Conservation (phyloP, 148 eudicot genomes). For the Rhododendron henanense region DNA sequence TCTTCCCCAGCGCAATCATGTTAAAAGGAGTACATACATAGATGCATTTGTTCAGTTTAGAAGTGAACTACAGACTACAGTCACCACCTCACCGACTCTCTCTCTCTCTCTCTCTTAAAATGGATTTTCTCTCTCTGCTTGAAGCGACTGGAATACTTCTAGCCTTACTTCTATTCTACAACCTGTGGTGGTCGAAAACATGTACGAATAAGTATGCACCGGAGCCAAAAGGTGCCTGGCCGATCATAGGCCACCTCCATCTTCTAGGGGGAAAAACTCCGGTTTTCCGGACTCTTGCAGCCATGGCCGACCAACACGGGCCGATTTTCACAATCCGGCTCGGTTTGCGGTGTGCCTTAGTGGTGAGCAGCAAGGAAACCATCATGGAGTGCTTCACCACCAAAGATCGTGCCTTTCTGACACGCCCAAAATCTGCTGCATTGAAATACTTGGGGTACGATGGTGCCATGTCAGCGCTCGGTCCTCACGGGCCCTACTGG, state of each 20-base stretch:
- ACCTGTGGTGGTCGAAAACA: too few species aligned
- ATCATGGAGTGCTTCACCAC: neutral
- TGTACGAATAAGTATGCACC: neutral
- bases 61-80: too few species aligned
- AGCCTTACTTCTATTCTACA: neutral
- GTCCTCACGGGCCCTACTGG: neutral
- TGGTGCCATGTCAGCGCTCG: neutral
- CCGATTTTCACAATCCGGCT: neutral
- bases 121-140: too few species aligned
- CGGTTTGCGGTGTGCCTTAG: neutral
- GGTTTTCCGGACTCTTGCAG: neutral
- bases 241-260: neutral
- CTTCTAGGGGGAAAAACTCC: neutral
- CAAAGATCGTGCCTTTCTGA: neutral
- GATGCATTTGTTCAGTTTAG: too few species aligned
- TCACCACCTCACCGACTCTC: too few species aligned
- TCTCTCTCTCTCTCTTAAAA: too few species aligned
- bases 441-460: neutral
- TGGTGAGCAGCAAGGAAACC: slow-evolving; percentile 6
- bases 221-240: neutral
- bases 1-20: too few species aligned
- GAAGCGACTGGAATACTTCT: neutral
- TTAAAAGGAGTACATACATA: too few species aligned
- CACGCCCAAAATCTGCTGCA: neutral
- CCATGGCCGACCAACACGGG: neutral